A percentile compares a stretch with the other conserved stretches of the same genome.
Conservation (phyloP, 2,329 filamentous ascomycete genomes). For the Neurospora crassa region DNA sequence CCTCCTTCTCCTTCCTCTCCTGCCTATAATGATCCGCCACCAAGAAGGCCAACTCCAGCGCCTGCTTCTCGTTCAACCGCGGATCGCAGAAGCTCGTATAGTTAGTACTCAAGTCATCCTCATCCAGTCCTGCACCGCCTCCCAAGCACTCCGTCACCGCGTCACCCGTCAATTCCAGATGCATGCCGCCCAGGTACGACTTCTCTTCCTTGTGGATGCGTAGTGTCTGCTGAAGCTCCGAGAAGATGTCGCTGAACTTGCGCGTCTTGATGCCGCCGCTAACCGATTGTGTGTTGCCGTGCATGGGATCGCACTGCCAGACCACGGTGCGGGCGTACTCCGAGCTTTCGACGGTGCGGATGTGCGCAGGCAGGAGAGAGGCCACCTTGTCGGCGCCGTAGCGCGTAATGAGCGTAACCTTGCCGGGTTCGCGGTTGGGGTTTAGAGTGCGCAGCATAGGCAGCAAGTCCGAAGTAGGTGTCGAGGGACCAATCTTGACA, state of each 20-base stretch:
- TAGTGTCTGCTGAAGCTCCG: conserved; percentile 75
- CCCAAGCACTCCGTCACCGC: conserved; percentile 94
- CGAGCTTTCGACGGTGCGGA: conserved; percentile 75
- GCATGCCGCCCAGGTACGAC: conserved; percentile 86
- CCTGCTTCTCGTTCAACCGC: conserved; percentile 93
- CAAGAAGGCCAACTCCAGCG: conserved; percentile 86
- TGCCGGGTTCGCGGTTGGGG: conserved; percentile 71
- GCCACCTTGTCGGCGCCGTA: conserved; percentile 77
- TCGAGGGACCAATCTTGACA: conserved; percentile 89
- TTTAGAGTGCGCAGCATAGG: conserved; percentile 78
- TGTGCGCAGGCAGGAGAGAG: conserved; percentile 70
- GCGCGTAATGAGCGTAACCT: conserved; percentile 91
- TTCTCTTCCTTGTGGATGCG: conserved; percentile 74
- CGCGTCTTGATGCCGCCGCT: conserved; percentile 80
- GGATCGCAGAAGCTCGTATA: conserved; percentile 98
- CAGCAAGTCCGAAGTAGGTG: conserved; percentile 66
- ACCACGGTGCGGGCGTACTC: conserved; percentile 61
- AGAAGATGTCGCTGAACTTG: conserved; percentile 81
- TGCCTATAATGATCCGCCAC: conserved; percentile 69
- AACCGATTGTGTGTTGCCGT: conserved; percentile 61
- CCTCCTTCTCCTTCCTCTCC: conserved; percentile 19
- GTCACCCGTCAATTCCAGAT: conserved; percentile 91
- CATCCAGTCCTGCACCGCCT: conserved; percentile 75
- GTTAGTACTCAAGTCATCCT: conserved; percentile 80
- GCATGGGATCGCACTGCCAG: conserved; percentile 99